Base-by-base conservation (phyloP, 208 protist species). In the Leishmania tropica region DNA sequence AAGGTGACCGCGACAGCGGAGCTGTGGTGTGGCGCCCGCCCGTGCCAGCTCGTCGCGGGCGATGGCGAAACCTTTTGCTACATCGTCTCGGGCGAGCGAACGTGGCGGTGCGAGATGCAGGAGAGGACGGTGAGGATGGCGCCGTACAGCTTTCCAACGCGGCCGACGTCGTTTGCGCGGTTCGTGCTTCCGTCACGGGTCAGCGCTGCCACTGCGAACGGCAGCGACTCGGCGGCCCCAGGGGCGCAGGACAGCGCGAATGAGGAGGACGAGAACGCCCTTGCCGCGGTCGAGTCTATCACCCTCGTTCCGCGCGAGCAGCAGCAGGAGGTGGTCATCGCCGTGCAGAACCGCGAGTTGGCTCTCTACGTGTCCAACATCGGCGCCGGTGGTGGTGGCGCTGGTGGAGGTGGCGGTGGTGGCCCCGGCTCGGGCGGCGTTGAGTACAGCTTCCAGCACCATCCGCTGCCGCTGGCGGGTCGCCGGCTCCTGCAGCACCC, bases 51-150 rank as follows among this genome's bases (percentile, higher is more conserved):
- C 51, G 86, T 97, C 51, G 74, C 85, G 7, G 94, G 94, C 56
- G 92, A 96, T 83, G 92, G 91, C 10, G 87, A 90, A 35, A 87
- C 83, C 15, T 83, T 92, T 64, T 97, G 94, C 84, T 97, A 97
- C 82, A 81, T 91, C 51, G 87, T 90, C 17, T 93, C 83, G 51
- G 94, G 94, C 3, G 80, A 86, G 37, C 87, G 91, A 60, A 88
- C 88, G 54, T 97, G 94, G 92, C 92, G 94, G 21, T 95, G 92
- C 79, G 87, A 90, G 65, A 79, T 93, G 58, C 84, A 85, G 21
- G 88, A 92, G 47, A 91, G 89, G 0, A 77, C 86, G 17, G 76
- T 89, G 28, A 95, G 94, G 83, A 83, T 93, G 60, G 87, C 93
- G 28, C 94, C 94, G 42, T 95, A 89, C 90, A 90, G 89, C 60